Evolutionary conservation across 352 stramenopile genomes (phyloP).

Genomic region (Globisporangium yorkense): DNA sequence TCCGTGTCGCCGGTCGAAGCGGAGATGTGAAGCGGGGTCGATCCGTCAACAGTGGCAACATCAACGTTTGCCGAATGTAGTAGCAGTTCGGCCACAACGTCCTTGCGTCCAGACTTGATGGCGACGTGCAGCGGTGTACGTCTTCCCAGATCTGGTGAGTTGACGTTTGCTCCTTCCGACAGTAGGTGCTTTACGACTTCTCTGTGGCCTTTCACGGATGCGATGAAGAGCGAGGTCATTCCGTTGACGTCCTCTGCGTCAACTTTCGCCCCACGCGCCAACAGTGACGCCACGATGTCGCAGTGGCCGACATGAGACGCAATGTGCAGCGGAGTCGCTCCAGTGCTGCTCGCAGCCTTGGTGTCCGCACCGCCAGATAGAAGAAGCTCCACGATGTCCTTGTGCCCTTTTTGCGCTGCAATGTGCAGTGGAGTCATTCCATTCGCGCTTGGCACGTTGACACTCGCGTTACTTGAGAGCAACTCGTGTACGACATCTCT

Average conservation of each 20-base stretch:
- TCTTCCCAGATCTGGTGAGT: neutral
- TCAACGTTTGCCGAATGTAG: neutral
- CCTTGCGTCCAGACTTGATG: no score
- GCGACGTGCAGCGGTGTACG: neutral
- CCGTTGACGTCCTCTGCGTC: neutral
- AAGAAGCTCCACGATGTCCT: neutral
- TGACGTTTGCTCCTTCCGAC: conserved; percentile 1
- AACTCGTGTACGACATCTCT: conserved; percentile 1
- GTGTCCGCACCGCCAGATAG: no score
- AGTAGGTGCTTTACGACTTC: neutral
- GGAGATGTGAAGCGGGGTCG: neutral
- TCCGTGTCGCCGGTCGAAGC: neutral
- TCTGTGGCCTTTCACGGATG: neutral
- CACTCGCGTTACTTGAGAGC: neutral
- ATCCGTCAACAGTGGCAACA: neutral
- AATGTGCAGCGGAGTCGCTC: no score
- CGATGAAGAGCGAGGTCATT: neutral
- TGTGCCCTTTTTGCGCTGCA: neutral
- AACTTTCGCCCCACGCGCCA: neutral
- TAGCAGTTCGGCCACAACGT: neutral
- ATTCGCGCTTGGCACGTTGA: neutral
- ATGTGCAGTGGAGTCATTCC: neutral
- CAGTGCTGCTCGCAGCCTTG: no score
- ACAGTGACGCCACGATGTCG: no score
- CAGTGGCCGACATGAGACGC: no score